A percentile compares a stretch with the other conserved stretches of the same genome.
Conservation (phyloP, 306 rosid species). For the Prunus salicina region DNA sequence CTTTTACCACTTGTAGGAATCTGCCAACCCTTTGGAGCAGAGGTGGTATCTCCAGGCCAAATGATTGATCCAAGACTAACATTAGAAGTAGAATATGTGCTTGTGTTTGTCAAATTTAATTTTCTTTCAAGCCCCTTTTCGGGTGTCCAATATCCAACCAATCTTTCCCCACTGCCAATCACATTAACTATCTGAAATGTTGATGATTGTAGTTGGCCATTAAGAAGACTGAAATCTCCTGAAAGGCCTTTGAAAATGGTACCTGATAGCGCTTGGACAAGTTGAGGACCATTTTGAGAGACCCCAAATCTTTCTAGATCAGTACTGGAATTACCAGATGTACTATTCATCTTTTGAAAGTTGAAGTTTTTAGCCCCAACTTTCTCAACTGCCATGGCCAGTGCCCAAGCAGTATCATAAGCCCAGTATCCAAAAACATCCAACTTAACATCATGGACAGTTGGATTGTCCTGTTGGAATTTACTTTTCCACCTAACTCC, state of each 20-base stretch:
- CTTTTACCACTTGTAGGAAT: conserved; percentile 6
- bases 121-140: not conserved
- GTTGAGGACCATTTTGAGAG: conserved; percentile 7
- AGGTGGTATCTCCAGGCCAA: conserved; percentile 32
- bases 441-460: not conserved
- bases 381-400: conserved; percentile 48
- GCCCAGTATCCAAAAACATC: conserved; percentile 37
- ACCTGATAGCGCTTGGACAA: conserved; percentile 4
- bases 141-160: conserved; percentile 2
- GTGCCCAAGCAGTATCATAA: conserved; percentile 43
- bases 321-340: not conserved
- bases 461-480: conserved; percentile 34
- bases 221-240: conserved; percentile 29
- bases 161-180: conserved; percentile 8
- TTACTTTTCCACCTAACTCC: conserved; percentile 36
- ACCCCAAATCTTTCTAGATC: conserved; percentile 12
- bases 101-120: not conserved
- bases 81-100: not conserved
- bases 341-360: not conserved
- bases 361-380: conserved; percentile 2
- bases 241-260: conserved; percentile 34
- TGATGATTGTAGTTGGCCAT: conserved; percentile 30
- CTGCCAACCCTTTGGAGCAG: conserved; percentile 33
- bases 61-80: conserved; percentile 10
- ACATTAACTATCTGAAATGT: conserved; percentile 36